Evolutionary conservation across 106 monocot species (phyloP).

Genomic region (Dioscorea zingiberensis): DNA sequence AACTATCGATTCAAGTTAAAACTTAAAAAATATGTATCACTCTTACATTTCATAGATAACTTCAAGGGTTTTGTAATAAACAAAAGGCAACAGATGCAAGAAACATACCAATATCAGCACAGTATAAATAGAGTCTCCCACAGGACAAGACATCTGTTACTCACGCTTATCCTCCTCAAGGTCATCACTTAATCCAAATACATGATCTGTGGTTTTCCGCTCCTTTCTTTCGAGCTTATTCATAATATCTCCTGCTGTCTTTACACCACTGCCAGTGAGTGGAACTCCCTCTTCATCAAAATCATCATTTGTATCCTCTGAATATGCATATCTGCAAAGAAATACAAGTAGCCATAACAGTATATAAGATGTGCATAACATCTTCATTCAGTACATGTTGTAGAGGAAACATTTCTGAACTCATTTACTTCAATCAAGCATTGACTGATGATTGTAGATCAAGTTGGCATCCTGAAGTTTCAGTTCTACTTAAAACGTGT

Average conservation of each 20-base stretch:
- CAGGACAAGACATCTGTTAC: constrained; percentile 17
- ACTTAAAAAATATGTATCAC: too few relatives aligned
- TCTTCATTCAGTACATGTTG: too few relatives aligned
- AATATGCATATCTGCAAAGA: constrained; percentile 73
- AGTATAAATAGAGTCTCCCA: not conserved
- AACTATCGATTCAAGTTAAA: too few relatives aligned
- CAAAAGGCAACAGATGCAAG: not conserved
- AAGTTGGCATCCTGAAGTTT: too few relatives aligned
- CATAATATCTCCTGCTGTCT: constrained; percentile 44
- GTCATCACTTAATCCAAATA: constrained; percentile 63
- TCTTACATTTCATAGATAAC: too few relatives aligned
- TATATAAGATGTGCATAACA: too few relatives aligned
- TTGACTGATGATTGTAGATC: too few relatives aligned
- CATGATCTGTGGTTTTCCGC: constrained; percentile 56
- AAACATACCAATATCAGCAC: constrained; percentile 22
- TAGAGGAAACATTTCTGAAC: too few relatives aligned
- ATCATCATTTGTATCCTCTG: constrained; percentile 78
- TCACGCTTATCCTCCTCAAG: constrained; percentile 90
- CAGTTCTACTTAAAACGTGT: too few relatives aligned
- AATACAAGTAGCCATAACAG: too few relatives aligned
- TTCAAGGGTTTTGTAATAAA: too few relatives aligned
- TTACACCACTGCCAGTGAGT: constrained; percentile 49
- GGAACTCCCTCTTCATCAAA: constrained; percentile 84
- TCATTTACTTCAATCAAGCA: too few relatives aligned
- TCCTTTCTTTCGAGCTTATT: constrained; percentile 82